Conservation (phyloP, 768 basidiomycete species). For the Infundibulicybe gibba region DNA sequence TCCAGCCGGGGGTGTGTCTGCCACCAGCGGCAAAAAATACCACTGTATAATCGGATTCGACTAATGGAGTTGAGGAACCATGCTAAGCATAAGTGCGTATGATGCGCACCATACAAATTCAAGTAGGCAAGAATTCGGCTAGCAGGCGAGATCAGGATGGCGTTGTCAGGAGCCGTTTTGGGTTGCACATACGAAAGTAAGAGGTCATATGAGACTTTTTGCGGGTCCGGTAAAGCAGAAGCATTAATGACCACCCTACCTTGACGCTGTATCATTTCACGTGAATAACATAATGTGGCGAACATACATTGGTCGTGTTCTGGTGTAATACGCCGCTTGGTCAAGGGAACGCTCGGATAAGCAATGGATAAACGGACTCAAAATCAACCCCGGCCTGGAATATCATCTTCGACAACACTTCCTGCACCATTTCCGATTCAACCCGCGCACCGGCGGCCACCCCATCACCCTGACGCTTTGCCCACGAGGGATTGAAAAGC, state of each 20-base stretch:
- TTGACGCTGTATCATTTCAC: constrained; percentile 10
- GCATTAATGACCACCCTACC: constrained; percentile 80
- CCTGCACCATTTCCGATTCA: constrained; percentile 60
- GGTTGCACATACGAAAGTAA: constrained; percentile 57
- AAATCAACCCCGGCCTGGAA: constrained; percentile 90
- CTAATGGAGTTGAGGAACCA: constrained; percentile 28
- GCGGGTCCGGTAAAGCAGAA: constrained; percentile 79
- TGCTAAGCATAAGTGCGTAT: neutral
- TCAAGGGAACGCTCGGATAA: neutral
- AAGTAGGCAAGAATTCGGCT: constrained; percentile 79
- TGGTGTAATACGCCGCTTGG: constrained; percentile 20
- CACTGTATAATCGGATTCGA: constrained; percentile 86
- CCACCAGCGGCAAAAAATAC: constrained; percentile 85
- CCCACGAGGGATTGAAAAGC: constrained; percentile 52
- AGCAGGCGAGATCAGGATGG: constrained; percentile 4
- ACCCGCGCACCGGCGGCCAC: constrained; percentile 28
- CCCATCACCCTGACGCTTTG: constrained; percentile 30
- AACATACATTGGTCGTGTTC: constrained; percentile 84
- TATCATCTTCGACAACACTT: constrained; percentile 68
- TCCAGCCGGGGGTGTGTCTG: constrained; percentile 74
- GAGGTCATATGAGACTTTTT: constrained; percentile 71
- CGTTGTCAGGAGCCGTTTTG: constrained; percentile 2
- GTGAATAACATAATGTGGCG: constrained; percentile 4
- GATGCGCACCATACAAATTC: constrained; percentile 66
- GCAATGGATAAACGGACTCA: constrained; percentile 51